A percentile compares a stretch with the other conserved stretches of the same genome.
phyloP scores from a whole-genome alignment of 495 filamentous ascomycete species.

The Rhypophila decipiens region DNA sequence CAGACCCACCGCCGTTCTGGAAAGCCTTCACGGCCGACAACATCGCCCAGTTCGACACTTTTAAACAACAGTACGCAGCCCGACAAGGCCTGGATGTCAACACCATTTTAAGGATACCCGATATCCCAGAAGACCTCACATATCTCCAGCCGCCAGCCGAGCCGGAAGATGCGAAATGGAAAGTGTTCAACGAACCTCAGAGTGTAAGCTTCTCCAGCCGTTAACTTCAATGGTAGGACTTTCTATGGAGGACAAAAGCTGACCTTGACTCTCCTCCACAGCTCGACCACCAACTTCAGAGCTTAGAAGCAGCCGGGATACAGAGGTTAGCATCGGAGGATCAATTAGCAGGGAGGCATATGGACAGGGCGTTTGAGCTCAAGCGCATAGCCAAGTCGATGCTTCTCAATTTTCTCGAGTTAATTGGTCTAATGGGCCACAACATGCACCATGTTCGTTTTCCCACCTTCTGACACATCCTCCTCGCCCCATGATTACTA shows the following conservation, averaged over 20 bases:
- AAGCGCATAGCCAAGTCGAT: constrained; percentile 73
- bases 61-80: constrained; percentile 33
- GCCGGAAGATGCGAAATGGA: constrained; percentile 63
- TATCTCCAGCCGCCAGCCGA: constrained; percentile 75
- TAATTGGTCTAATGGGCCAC: constrained; percentile 61
- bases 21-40: constrained; percentile 79
- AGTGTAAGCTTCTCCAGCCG: constrained; percentile 35
- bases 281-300: constrained; percentile 58
- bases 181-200: constrained; percentile 64
- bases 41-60: constrained; percentile 56
- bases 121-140: constrained; percentile 66
- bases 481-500: constrained; percentile 7
- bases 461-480: background rate
- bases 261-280: constrained; percentile 10
- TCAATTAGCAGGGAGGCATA: constrained; percentile 39
- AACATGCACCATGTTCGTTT: constrained; percentile 50
- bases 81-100: constrained; percentile 26
- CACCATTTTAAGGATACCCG: constrained; percentile 36
- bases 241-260: background rate
- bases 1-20: constrained; percentile 85
- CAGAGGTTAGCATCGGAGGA: constrained; percentile 57
- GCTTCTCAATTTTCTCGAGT: constrained; percentile 77
- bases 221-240: background rate
- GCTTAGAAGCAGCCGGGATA: constrained; percentile 62
- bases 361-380: constrained; percentile 70